Percentiles rank a stretch among this genome's conserved stretches.
These are phyloP conservation scores for Populus deltoides DNA, from an alignment of 345 rosid genomes.

Conservation along the genomic window DNA sequence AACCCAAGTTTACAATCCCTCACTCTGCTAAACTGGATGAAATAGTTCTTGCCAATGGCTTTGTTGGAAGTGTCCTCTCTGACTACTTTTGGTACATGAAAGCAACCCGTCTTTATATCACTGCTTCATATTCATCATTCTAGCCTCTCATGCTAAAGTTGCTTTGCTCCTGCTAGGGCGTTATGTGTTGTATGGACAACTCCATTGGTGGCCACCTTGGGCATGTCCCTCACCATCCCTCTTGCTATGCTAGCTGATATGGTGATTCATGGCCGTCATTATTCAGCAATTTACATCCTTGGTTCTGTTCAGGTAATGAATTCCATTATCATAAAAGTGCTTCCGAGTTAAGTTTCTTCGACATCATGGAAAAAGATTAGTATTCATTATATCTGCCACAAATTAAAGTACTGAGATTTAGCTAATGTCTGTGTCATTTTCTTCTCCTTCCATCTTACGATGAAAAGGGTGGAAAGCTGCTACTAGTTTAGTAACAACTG, in stretches of 20 bases:
- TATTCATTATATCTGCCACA: neutral
- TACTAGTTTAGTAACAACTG: neutral
- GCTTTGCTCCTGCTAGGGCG: slow-evolving; percentile 45
- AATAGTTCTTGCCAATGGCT: slow-evolving; percentile 90
- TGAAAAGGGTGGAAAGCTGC: neutral
- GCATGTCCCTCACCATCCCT: slow-evolving; percentile 85
- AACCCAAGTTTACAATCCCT: slow-evolving; percentile 92
- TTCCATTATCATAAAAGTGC: neutral
- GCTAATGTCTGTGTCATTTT: neutral
- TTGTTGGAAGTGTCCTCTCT: slow-evolving; percentile 94
- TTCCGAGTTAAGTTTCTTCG: neutral
- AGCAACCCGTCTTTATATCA: neutral
- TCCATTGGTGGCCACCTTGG: slow-evolving; percentile 76
- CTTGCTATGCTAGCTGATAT: slow-evolving; percentile 86
- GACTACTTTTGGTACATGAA: slow-evolving; percentile 79
- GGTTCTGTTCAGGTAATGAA: slow-evolving; percentile 69
- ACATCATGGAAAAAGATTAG: neutral
- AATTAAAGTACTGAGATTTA: neutral
- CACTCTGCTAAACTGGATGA: slow-evolving; percentile 89
- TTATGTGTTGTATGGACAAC: slow-evolving; percentile 84
- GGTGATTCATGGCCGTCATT: slow-evolving; percentile 76
- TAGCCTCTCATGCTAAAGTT: neutral
- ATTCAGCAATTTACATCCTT: slow-evolving; percentile 71
- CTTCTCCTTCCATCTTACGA: neutral
- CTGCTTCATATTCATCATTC: neutral